Conservation (phyloP, 2,329 filamentous ascomycete genomes). For the Aspergillus carbonarius region DNA sequence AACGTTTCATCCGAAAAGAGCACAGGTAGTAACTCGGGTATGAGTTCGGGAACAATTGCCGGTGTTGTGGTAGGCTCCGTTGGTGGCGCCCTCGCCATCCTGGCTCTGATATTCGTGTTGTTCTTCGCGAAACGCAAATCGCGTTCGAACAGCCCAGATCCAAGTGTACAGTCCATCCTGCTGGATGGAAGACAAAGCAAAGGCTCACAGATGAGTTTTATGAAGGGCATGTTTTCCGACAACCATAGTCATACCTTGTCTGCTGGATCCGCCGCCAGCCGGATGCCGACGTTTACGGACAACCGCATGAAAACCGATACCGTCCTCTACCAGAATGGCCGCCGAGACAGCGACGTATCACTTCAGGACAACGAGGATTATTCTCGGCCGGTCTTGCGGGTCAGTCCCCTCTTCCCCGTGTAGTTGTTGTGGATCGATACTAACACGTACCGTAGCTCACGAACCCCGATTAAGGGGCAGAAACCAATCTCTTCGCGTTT, state of each 20-base stretch:
- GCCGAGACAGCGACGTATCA: slow-evolving; percentile 45
- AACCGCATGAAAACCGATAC: slow-evolving; percentile 46
- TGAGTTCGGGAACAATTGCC: slow-evolving; percentile 45
- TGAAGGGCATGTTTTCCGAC: slow-evolving; percentile 33
- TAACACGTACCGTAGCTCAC: slow-evolving; percentile 30
- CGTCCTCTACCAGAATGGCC: slow-evolving; percentile 41
- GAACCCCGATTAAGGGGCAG: slow-evolving; percentile 33
- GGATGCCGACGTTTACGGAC: slow-evolving; percentile 42
- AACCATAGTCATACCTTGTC: slow-evolving; percentile 26
- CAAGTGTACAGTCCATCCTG: slow-evolving; percentile 30
- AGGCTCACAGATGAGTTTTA: slow-evolving; percentile 37
- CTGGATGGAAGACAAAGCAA: slow-evolving; percentile 34
- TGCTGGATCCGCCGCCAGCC: slow-evolving; percentile 21
- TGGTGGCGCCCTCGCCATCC: slow-evolving; percentile 38
- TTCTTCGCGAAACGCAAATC: slow-evolving; percentile 40
- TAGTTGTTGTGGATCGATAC: not conserved
- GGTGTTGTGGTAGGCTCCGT: slow-evolving; percentile 46
- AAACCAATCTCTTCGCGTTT: slow-evolving; percentile 15
- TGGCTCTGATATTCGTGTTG: slow-evolving; percentile 40
- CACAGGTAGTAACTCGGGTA: slow-evolving; percentile 19
- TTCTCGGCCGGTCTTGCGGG: slow-evolving; percentile 46
- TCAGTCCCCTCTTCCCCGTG: slow-evolving; percentile 23
- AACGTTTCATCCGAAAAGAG: slow-evolving; percentile 10
- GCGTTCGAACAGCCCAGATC: slow-evolving; percentile 29
- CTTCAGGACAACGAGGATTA: slow-evolving; percentile 51